Conservation (phyloP, 2,329 filamentous ascomycete species). For the Akanthomyces uredinophilus region DNA sequence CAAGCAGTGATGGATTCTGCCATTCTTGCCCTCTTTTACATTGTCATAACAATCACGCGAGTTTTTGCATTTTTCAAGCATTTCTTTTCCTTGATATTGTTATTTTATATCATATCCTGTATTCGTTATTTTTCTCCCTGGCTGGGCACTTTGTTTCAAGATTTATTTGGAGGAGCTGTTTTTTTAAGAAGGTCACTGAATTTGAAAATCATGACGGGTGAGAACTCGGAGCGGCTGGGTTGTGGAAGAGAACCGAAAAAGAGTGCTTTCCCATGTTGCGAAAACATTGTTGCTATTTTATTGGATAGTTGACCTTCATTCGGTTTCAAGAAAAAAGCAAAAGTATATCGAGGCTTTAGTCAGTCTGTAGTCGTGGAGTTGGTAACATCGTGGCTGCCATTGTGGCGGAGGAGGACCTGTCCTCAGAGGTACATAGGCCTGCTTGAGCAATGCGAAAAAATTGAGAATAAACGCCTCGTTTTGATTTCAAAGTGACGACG, state of each 20-base stretch:
- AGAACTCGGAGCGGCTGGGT: neutral
- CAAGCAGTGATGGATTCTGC: conserved; percentile 3
- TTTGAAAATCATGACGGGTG: too few relatives aligned
- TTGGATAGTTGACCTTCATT: neutral
- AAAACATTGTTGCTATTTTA: neutral
- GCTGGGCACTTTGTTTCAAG: neutral
- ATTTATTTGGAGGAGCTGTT: neutral
- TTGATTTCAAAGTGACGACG: neutral
- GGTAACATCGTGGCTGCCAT: neutral
- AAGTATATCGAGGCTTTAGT: neutral
- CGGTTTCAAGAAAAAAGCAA: neutral
- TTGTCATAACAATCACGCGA: neutral
- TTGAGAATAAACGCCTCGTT: neutral
- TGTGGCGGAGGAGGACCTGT: neutral
- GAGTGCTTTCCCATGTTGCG: neutral
- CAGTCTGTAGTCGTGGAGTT: neutral
- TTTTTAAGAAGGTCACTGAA: too few relatives aligned
- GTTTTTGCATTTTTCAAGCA: conserved; percentile 2
- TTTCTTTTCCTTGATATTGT: neutral
- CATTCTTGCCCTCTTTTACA: neutral
- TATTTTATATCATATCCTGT: neutral
- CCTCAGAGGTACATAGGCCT: neutral
- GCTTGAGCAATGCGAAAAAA: neutral
- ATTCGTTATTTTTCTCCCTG: neutral
- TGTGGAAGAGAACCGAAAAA: neutral